These are phyloP conservation scores for Pneumocystis oryctolagi DNA, from an alignment of 1,139 yeast genomes.

Conservation along the genomic window DNA sequence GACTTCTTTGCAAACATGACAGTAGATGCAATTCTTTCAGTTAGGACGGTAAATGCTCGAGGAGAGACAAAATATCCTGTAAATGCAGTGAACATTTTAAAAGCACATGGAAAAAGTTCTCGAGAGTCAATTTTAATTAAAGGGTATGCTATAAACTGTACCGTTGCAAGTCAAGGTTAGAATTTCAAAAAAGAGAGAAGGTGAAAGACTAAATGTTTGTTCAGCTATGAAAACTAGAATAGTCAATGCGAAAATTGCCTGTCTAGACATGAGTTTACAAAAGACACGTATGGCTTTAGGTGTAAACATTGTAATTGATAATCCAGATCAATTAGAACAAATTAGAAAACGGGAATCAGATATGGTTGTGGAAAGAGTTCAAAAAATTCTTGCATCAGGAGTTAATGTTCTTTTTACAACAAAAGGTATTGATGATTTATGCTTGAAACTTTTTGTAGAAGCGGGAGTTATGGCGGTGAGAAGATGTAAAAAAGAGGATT, in stretches of 20 bases:
- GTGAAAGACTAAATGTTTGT: background rate
- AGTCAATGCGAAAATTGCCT: constrained; percentile 70
- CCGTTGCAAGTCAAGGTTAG: constrained; percentile 72
- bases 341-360: constrained; percentile 90
- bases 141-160: constrained; percentile 94
- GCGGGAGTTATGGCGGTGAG: constrained; percentile 95
- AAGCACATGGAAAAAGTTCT: constrained; percentile 92
- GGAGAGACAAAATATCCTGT: constrained; percentile 92
- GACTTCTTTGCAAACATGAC: constrained; percentile 82
- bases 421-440: constrained; percentile 94
- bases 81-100: constrained; percentile 88
- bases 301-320: constrained; percentile 89
- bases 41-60: constrained; percentile 72
- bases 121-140: constrained; percentile 71
- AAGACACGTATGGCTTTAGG: constrained; percentile 98
- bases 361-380: constrained; percentile 73
- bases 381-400: constrained; percentile 77
- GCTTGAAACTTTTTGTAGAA: constrained; percentile 89
- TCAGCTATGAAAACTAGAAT: constrained; percentile 70
- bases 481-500: constrained; percentile 92
- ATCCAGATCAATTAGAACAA: constrained; percentile 93
- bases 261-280: constrained; percentile 85
- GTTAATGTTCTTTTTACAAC: constrained; percentile 95
- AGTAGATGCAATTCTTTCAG: constrained; percentile 91
- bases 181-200: background rate